Evolutionary conservation across 1,284 basidiomycete species (phyloP).

Genomic region (Cryptococcus sp.): DNA sequence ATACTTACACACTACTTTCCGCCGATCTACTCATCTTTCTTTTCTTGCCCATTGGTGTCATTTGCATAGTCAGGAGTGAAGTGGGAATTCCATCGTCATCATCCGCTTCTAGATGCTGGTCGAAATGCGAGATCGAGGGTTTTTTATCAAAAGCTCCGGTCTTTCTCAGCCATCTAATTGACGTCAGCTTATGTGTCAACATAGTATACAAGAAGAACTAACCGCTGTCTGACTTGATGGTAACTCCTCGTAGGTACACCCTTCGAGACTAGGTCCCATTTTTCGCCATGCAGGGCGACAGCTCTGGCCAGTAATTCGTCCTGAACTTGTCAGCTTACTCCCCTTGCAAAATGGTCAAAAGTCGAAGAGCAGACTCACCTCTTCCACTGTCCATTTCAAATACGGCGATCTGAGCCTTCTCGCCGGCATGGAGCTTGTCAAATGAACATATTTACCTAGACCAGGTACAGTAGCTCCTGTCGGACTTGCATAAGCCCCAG

Average conservation of each 20-base stretch:
- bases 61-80: not conserved
- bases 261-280: conserved; percentile 46
- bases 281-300: conserved; percentile 44
- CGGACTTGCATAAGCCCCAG: conserved; percentile 28
- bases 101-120: not conserved
- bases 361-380: conserved; percentile 24
- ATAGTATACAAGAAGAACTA: conserved; percentile 5
- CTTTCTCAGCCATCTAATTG: conserved; percentile 38
- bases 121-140: conserved; percentile 5
- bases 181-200: not conserved
- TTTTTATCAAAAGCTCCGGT: conserved; percentile 47
- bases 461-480: conserved; percentile 38
- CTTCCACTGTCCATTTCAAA: conserved; percentile 45
- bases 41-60: conserved; percentile 5
- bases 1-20: no score
- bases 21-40: not conserved
- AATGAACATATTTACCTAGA: conserved; percentile 43
- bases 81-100: conserved; percentile 13
- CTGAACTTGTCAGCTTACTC: conserved; percentile 7
- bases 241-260: conserved; percentile 44
- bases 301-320: conserved; percentile 44
- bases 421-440: conserved; percentile 37
- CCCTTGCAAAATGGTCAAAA: not conserved
- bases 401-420: conserved; percentile 40
- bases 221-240: conserved; percentile 44